Conservation (phyloP, 2,329 filamentous ascomycete species). For the Alternaria triticina region DNA sequence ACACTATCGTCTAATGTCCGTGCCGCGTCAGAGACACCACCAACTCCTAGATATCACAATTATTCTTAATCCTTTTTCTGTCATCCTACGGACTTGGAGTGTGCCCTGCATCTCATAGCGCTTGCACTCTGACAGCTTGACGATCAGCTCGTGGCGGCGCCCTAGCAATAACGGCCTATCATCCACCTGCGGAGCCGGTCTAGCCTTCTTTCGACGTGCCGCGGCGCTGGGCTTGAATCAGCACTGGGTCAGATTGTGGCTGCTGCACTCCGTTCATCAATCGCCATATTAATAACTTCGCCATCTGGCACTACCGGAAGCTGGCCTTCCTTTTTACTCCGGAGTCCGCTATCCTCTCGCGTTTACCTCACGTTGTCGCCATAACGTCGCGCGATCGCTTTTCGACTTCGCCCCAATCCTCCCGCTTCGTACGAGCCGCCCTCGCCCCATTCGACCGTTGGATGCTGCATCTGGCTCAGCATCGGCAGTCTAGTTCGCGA, state of each 20-base stretch:
- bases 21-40: not conserved
- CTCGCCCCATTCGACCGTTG: constrained; percentile 22
- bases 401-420: constrained; percentile 7
- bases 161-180: constrained; percentile 24
- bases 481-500: constrained; percentile 1
- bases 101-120: constrained; percentile 2
- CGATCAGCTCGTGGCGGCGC: constrained; percentile 12
- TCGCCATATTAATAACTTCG: constrained; percentile 27
- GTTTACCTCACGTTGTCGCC: constrained; percentile 17
- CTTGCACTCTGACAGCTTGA: constrained; percentile 4
- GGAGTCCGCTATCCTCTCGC: constrained; percentile 4
- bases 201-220: constrained; percentile 24
- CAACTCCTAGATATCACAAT: not conserved
- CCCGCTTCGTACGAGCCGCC: constrained; percentile 21
- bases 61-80: not conserved
- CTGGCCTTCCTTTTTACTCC: constrained; percentile 35
- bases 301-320: constrained; percentile 37
- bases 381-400: constrained; percentile 9
- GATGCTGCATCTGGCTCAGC: not conserved
- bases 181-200: constrained; percentile 20
- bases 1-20: constrained; percentile 11
- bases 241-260: constrained; percentile 19
- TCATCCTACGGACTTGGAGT: not conserved
- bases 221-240: constrained; percentile 21
- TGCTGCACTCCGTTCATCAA: constrained; percentile 18